phyloP scores from a whole-genome alignment of 495 filamentous ascomycete genomes.

The Aspergillus sclerotioniger region DNA sequence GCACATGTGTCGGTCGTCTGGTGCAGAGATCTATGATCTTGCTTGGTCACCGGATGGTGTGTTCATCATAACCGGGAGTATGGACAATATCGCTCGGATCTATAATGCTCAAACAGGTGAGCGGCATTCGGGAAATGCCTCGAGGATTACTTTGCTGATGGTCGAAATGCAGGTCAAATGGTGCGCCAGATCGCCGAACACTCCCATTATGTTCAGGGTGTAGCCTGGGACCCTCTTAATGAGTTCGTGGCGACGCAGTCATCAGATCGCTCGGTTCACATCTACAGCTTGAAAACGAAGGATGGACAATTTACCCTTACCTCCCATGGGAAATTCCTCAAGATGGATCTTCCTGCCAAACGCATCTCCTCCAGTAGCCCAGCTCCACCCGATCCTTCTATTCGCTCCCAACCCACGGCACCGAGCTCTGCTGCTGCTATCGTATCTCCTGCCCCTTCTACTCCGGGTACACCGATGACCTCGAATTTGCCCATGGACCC shows the following conservation, averaged over 20 bases:
- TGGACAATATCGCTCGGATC: constrained; percentile 97
- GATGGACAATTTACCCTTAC: constrained; percentile 93
- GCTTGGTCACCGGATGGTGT: constrained; percentile 96
- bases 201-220: constrained; percentile 98
- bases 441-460: constrained; percentile 84
- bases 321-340: constrained; percentile 69
- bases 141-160: neutral
- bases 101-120: constrained; percentile 92
- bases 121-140: constrained; percentile 19
- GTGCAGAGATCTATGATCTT: constrained; percentile 94
- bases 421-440: constrained; percentile 59
- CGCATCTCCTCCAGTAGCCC: constrained; percentile 91
- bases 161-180: constrained; percentile 63
- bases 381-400: constrained; percentile 75
- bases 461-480: constrained; percentile 91
- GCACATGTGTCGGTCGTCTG: constrained; percentile 92
- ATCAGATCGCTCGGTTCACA: constrained; percentile 95
- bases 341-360: constrained; percentile 87
- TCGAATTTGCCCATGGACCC: constrained; percentile 96
- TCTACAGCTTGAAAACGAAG: constrained; percentile 93
- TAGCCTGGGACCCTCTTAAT: constrained; percentile 97
- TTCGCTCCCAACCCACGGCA: constrained; percentile 55
- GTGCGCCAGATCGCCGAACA: constrained; percentile 98
- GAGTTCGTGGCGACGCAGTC: constrained; percentile 98
- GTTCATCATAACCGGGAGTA: constrained; percentile 97